phyloP scores from a whole-genome alignment of 116 monocot genomes.

The Phalaenopsis hybrid region DNA sequence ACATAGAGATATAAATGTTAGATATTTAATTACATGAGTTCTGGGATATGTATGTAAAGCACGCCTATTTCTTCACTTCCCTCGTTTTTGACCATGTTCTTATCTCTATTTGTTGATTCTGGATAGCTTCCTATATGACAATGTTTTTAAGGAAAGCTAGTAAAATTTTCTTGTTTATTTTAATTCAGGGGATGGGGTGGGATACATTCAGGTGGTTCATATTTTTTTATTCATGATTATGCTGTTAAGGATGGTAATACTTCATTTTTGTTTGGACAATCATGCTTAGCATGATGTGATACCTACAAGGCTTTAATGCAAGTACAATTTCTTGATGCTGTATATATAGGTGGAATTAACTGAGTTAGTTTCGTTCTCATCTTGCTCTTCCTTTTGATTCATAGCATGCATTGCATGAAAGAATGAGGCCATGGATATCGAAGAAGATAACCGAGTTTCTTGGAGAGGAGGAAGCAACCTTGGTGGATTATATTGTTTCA shows the following conservation, averaged over 20 bases:
- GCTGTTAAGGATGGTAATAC: background rate
- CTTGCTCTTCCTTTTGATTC: background rate
- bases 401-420: conserved; percentile 89
- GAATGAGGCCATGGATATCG: conserved; percentile 96
- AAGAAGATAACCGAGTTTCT: conserved; percentile 98
- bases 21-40: no score
- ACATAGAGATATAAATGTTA: no score
- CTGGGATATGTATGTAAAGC: no score
- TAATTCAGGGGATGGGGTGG: no score
- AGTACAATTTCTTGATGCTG: background rate
- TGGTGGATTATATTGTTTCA: conserved; percentile 93
- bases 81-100: background rate
- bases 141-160: background rate
- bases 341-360: background rate
- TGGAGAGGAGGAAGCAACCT: conserved; percentile 87
- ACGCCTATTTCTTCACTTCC: no score
- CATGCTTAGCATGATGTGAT: background rate
- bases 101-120: background rate
- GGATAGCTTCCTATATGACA: background rate
- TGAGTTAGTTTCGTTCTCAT: background rate
- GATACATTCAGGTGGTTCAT: background rate
- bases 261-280: background rate
- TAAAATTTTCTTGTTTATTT: background rate
- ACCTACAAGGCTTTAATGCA: background rate
- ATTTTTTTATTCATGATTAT: background rate